Evolutionary conservation across 371 early-diverging fungal species (phyloP).

Genomic region (Mucor saturninus): DNA sequence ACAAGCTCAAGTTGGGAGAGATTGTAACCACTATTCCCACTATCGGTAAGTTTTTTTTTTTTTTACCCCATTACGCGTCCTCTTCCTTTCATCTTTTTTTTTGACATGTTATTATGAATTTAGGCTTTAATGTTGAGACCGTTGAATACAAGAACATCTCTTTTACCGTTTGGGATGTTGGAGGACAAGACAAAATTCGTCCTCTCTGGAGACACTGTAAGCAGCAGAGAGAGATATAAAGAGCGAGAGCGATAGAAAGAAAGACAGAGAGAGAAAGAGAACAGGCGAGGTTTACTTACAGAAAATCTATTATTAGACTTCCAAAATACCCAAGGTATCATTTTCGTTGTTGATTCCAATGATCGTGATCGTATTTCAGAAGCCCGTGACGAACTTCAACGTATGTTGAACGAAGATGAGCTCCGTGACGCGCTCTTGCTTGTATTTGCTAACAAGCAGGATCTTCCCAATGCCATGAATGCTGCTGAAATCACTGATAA

Average conservation of each 20-base stretch:
- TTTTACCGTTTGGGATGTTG: conserved; percentile 96
- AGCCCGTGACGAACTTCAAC: conserved; percentile 86
- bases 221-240: conserved; percentile 4
- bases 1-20: conserved; percentile 86
- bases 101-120: conserved; percentile 16
- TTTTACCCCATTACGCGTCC: conserved; percentile 1
- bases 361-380: conserved; percentile 92
- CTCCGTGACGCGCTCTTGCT: conserved; percentile 87
- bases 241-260: too few relatives aligned
- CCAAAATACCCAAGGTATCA: conserved; percentile 96
- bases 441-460: conserved; percentile 98
- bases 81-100: background rate
- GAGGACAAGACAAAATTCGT: conserved; percentile 74
- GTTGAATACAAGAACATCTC: conserved; percentile 97
- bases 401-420: conserved; percentile 94
- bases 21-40: conserved; percentile 97
- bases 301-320: conserved; percentile 53
- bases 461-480: conserved; percentile 93
- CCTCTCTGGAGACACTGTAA: conserved; percentile 62
- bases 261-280: too few relatives aligned
- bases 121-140: conserved; percentile 92
- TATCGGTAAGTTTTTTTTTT: conserved; percentile 46
- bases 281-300: too few relatives aligned
- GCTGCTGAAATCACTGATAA: conserved; percentile 93
- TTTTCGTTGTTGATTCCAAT: conserved; percentile 95